These are phyloP conservation scores for Vanilla planifolia DNA, from an alignment of 106 monocot genomes.

Conservation along the genomic window DNA sequence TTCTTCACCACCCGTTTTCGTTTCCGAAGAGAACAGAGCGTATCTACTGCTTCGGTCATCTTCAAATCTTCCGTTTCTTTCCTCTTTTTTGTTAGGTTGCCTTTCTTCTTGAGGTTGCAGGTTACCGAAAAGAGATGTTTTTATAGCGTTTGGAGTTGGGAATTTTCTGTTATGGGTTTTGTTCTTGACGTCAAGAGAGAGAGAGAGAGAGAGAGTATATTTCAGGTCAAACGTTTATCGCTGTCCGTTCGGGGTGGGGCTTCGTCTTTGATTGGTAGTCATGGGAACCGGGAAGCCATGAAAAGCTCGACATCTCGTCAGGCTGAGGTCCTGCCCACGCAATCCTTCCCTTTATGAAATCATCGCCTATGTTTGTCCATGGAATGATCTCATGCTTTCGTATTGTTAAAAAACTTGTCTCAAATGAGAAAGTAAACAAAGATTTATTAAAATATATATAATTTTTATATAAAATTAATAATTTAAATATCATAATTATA, in stretches of 20 bases:
- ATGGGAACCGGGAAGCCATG: conserved; percentile 1
- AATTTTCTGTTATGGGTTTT: too few species aligned
- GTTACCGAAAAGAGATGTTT: not conserved
- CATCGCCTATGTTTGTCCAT: too few species aligned
- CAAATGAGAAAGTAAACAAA: too few species aligned
- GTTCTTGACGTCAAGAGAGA: too few species aligned
- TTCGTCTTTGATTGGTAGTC: not conserved
- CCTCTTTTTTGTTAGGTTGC: too few species aligned
- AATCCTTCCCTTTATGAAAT: too few species aligned
- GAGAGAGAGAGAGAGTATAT: not conserved
- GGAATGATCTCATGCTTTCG: too few species aligned
- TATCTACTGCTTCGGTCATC: conserved; percentile 1
- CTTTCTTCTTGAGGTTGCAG: not conserved
- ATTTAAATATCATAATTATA: too few species aligned
- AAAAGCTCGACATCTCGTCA: not conserved
- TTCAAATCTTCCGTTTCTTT: not conserved
- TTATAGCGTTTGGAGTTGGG: not conserved
- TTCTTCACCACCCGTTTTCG: conserved; percentile 44
- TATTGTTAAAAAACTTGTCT: too few species aligned
- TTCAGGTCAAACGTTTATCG: not conserved
- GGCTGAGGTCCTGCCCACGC: not conserved
- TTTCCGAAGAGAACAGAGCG: conserved; percentile 16
- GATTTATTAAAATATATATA: too few species aligned
- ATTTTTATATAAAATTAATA: too few species aligned
- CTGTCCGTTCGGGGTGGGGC: not conserved